Conservation (phyloP, 805 yeast species). For the Clavispora vitiphila region DNA sequence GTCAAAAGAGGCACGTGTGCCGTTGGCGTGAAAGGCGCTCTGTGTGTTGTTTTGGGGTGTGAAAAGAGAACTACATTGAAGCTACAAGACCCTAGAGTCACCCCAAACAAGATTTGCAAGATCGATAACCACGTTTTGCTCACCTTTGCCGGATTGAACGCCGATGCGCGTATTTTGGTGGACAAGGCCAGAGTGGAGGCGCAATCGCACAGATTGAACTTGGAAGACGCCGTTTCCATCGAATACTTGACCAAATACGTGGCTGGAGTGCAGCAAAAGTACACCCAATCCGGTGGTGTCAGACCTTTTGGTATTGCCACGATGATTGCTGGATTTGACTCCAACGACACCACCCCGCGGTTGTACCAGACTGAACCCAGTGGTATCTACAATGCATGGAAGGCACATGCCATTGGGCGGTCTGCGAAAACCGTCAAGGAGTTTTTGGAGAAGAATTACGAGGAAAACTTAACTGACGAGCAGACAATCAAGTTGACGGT, state of each 20-base stretch:
- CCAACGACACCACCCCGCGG: conserved; percentile 72
- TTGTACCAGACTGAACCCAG: conserved; percentile 96
- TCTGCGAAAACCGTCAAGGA: conserved; percentile 93
- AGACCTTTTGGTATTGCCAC: conserved; percentile 97
- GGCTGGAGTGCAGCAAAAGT: conserved; percentile 97
- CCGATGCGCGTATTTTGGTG: conserved; percentile 93
- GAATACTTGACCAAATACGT: conserved; percentile 91
- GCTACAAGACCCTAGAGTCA: conserved; percentile 92
- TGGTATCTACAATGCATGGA: conserved; percentile 96
- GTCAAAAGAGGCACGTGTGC: conserved; percentile 98
- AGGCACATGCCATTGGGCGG: conserved; percentile 95
- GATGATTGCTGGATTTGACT: conserved; percentile 92
- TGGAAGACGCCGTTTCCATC: conserved; percentile 88
- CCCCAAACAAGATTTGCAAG: conserved; percentile 90
- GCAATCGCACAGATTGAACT: conserved; percentile 87
- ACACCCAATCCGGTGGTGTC: conserved; percentile 97
- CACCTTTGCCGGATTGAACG: conserved; percentile 96
- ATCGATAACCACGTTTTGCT: conserved; percentile 86
- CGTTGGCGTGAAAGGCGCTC: conserved; percentile 90
- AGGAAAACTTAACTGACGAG: conserved; percentile 55
- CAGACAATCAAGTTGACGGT: conserved; percentile 77
- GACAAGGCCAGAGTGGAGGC: conserved; percentile 97
- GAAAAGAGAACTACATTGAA: conserved; percentile 94
- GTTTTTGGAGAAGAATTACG: conserved; percentile 84
- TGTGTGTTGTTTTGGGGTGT: conserved; percentile 89